Evolutionary conservation across 1,139 yeast species (phyloP).

Genomic region (Lodderomyces beijingensis): DNA sequence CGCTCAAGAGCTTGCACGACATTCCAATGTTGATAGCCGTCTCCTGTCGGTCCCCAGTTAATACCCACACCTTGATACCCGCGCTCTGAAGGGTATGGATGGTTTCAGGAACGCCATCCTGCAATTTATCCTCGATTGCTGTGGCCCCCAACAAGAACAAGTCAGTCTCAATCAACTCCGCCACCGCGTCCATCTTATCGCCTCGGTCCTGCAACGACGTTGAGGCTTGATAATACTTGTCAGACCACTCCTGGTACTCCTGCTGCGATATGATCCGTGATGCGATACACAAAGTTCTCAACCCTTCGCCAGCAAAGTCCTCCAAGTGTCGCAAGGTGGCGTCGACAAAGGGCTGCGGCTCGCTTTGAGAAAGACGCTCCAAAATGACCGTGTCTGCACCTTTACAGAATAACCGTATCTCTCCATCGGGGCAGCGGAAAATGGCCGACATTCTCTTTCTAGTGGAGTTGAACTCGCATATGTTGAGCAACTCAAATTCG

Average conservation of each 20-base stretch:
- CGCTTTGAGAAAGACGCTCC: constrained; percentile 66
- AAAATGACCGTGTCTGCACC: constrained; percentile 97
- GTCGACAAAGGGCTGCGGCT: constrained; percentile 71
- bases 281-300: constrained; percentile 92
- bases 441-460: constrained; percentile 97
- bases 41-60: constrained; percentile 97
- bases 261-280: constrained; percentile 73
- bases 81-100: constrained; percentile 93
- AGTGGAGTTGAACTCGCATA: constrained; percentile 96
- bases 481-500: constrained; percentile 73
- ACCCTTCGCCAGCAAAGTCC: constrained; percentile 94
- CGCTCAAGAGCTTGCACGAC: constrained; percentile 91
- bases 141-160: constrained; percentile 89
- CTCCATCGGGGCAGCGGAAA: constrained; percentile 91
- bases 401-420: constrained; percentile 82
- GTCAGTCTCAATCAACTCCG: constrained; percentile 75
- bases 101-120: constrained; percentile 98
- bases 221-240: constrained; percentile 69
- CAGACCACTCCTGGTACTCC: constrained; percentile 69
- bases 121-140: constrained; percentile 95
- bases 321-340: constrained; percentile 86
- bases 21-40: constrained; percentile 99
- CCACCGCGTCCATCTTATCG: constrained; percentile 64
- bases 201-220: constrained; percentile 74
- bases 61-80: constrained; percentile 94